Conservation (phyloP, 2,329 filamentous ascomycete species). For the Colletotrichum euphorbiae region DNA sequence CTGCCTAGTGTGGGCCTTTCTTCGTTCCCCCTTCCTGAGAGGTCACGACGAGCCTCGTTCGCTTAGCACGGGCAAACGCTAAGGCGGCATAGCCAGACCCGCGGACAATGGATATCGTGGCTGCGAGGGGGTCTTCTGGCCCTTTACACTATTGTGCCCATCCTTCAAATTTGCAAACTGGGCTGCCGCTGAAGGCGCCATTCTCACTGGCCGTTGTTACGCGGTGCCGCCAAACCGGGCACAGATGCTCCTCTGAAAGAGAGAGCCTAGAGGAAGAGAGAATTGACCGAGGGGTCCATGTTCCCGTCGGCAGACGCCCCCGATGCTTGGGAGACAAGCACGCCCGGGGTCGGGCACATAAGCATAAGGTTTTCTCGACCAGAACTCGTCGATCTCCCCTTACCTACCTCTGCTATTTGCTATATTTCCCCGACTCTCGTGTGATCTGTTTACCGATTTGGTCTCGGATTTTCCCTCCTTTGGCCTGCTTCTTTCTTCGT, state of each 20-base stretch:
- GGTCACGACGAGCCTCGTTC: neutral
- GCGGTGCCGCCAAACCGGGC: constrained; percentile 10
- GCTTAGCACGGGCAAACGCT: neutral
- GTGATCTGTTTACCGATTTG: no score
- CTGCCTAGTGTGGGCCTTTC: no score
- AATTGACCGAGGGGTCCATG: neutral
- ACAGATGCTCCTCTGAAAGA: no score
- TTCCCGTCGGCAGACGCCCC: constrained; percentile 6
- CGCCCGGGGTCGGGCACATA: neutral
- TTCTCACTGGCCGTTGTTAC: neutral
- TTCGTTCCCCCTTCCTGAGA: no score
- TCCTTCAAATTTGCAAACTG: neutral
- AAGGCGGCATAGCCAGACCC: constrained; percentile 1
- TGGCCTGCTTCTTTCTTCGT: no score
- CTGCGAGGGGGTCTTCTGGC: neutral
- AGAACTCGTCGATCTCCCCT: constrained; percentile 4
- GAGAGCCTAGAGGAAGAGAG: neutral
- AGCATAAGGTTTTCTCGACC: constrained; percentile 4
- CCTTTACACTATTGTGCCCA: neutral
- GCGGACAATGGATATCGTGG: neutral
- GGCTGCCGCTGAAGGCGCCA: neutral
- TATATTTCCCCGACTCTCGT: neutral
- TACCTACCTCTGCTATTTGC: neutral
- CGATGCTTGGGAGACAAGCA: neutral
- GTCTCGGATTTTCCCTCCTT: no score